These are phyloP conservation scores for Pseudocercospora eumusae DNA, from an alignment of 2,329 filamentous ascomycete species.

Conservation along the genomic window DNA sequence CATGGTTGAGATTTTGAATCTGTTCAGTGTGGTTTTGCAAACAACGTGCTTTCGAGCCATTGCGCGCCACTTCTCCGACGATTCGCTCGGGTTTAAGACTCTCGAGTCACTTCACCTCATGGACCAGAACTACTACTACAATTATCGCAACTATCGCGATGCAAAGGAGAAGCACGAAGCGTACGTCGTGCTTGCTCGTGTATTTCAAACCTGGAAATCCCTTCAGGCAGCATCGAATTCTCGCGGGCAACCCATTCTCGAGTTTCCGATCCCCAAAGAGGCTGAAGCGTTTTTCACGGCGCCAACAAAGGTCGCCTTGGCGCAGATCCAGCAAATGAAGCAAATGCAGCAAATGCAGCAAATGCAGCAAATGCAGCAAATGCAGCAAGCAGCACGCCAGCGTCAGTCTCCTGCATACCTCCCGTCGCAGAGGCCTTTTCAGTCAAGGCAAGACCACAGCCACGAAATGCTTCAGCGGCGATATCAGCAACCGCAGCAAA, in stretches of 20 bases:
- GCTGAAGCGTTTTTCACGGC: slow-evolving; percentile 16
- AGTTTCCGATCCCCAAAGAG: slow-evolving; percentile 12
- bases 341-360: background rate
- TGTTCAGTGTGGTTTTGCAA: slow-evolving; percentile 57
- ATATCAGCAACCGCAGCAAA: slow-evolving; percentile 11
- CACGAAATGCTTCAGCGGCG: slow-evolving; percentile 5
- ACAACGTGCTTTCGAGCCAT: slow-evolving; percentile 56
- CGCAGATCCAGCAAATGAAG: slow-evolving; percentile 20
- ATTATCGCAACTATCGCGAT: slow-evolving; percentile 17
- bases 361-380: slow-evolving; percentile 18
- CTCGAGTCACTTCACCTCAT: slow-evolving; percentile 28
- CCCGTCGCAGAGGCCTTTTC: slow-evolving; percentile 7
- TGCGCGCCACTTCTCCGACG: slow-evolving; percentile 47
- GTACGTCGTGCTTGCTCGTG: slow-evolving; percentile 13
- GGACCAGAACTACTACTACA: slow-evolving; percentile 26
- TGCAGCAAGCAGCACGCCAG: slow-evolving; percentile 18
- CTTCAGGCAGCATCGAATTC: background rate
- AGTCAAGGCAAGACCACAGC: background rate
- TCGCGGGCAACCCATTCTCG: background rate
- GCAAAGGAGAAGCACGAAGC: slow-evolving; percentile 21
- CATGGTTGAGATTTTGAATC: slow-evolving; percentile 50
- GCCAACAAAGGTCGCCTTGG: slow-evolving; percentile 3
- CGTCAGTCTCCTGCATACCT: background rate
- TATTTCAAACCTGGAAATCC: slow-evolving; percentile 20
- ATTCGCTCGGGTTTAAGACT: slow-evolving; percentile 19